A percentile compares a stretch with the other conserved stretches of the same genome.
Evolutionary conservation across 257 asterid genomes (phyloP).

Genomic region (Capsicum baccatum): DNA sequence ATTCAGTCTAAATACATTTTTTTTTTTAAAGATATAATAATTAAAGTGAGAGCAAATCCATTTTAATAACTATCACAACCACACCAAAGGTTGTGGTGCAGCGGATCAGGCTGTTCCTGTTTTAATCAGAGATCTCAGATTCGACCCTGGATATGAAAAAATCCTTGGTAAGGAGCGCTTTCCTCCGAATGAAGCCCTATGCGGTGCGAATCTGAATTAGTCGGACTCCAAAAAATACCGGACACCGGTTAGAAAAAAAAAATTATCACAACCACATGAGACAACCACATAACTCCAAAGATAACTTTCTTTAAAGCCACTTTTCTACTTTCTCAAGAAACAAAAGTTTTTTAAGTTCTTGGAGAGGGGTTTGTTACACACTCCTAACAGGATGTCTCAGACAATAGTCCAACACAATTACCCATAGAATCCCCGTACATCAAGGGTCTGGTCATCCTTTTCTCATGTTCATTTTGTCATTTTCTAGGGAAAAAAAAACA

Average conservation of each 20-base stretch:
- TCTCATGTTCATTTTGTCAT: conserved; percentile 22
- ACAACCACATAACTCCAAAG: conserved; percentile 10
- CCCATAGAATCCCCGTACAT: background rate
- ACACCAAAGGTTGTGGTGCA: too few relatives aligned
- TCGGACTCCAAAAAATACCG: too few relatives aligned
- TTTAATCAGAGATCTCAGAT: too few relatives aligned
- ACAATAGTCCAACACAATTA: conserved; percentile 29
- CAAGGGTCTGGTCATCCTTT: conserved; percentile 30
- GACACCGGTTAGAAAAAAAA: too few relatives aligned
- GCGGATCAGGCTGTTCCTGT: too few relatives aligned
- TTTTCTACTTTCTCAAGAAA: background rate
- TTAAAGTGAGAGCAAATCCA: background rate
- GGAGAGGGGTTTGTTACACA: conserved; percentile 13
- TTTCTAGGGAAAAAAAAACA: background rate
- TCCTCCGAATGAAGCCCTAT: too few relatives aligned
- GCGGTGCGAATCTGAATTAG: too few relatives aligned
- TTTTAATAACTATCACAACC: background rate
- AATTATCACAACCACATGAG: background rate
- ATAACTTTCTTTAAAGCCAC: background rate
- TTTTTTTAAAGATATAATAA: too few relatives aligned
- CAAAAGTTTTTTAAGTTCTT: background rate
- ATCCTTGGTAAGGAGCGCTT: too few relatives aligned
- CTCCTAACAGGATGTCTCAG: conserved; percentile 14
- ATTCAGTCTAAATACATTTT: too few relatives aligned
- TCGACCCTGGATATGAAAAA: too few relatives aligned